Evolutionary conservation across 2,329 filamentous ascomycete species (phyloP), one percentile per base, ranked within the genome.

Genomic region (Periconia digitata): DNA sequence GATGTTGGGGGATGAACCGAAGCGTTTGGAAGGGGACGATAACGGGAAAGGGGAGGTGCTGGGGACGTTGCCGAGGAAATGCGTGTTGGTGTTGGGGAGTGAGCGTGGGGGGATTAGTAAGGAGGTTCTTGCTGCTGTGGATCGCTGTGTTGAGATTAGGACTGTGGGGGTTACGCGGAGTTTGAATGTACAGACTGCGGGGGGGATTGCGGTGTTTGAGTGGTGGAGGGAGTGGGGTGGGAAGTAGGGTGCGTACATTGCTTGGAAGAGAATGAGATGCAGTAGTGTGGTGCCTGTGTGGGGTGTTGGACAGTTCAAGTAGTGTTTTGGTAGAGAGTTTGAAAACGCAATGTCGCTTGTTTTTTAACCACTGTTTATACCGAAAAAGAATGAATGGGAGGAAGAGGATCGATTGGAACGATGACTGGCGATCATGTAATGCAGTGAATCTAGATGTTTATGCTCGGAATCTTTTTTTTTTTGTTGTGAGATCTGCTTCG

Each of bases 181-280:
- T 59, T 64, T 81, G 66, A 81, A 81, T 62, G 79, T 81, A 51
- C 79, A 81, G 66, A 80, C 78, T 20, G 79, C 78, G 12, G 76
- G 75, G 13, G 76, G 72, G 0, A 74, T 79, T 46, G 77, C 79
- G 38, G 56, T 80, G 32, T 80, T 73, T 60, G 79, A 81, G 60
- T 80, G 75, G 66, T 72, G 70, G 62, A 72, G 76, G 53, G 74
- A 77, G 56, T 72, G 69, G 68, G 58, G 41, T 15, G 29, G 41
- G 29, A 35, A 22, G 41, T 40, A 15, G 22, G 34, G 34, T 6
- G 34, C 12, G 6, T 27, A 12, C 6, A 27, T 27, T 32, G 12
- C n/a, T 32, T 10, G 27, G 27, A 32, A 6, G n/a, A n/a, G n/a
- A 32, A 10, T 32, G 27, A 7, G 27, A 10, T 32, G 27, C 10